phyloP scores from a whole-genome alignment of 1,139 yeast genomes.

The Blastobotrys malaysiensis region DNA sequence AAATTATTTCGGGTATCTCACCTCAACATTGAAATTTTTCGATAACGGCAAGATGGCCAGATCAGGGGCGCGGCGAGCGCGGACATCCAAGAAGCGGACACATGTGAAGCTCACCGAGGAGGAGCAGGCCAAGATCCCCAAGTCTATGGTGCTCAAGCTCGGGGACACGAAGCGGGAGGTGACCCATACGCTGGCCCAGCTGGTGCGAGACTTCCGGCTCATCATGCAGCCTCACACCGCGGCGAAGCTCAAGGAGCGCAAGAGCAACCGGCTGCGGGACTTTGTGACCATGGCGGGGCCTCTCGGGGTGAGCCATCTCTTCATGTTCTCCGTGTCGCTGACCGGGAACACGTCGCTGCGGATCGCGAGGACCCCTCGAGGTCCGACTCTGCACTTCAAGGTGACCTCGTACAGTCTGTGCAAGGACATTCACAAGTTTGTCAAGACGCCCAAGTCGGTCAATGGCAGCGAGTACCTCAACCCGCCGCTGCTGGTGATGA shows the following conservation, averaged over 20 bases:
- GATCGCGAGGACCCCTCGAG: conserved; percentile 83
- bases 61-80: conserved; percentile 17
- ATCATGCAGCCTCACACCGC: conserved; percentile 98
- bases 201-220: conserved; percentile 80
- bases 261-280: conserved; percentile 80
- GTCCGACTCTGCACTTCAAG: conserved; percentile 86
- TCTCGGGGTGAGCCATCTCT: conserved; percentile 81
- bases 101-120: conserved; percentile 65
- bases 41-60: conserved; percentile 18
- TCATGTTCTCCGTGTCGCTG: conserved; percentile 76
- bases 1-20: conserved; percentile 4
- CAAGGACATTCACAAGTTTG: conserved; percentile 69
- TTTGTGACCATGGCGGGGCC: conserved; percentile 98
- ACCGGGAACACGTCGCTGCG: conserved; percentile 80
- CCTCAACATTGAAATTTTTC: conserved; percentile 7
- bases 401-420: conserved; percentile 72
- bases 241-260: conserved; percentile 76
- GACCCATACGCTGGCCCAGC: conserved; percentile 75
- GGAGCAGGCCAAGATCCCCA: conserved; percentile 69
- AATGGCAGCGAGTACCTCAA: conserved; percentile 51
- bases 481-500: conserved; percentile 89
- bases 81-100: conserved; percentile 66
- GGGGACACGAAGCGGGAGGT: conserved; percentile 62
- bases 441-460: conserved; percentile 51
- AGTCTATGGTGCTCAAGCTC: conserved; percentile 87